Base-by-base conservation (phyloP, 1,139 yeast genomes). In the Geotrichum carabidarum region DNA sequence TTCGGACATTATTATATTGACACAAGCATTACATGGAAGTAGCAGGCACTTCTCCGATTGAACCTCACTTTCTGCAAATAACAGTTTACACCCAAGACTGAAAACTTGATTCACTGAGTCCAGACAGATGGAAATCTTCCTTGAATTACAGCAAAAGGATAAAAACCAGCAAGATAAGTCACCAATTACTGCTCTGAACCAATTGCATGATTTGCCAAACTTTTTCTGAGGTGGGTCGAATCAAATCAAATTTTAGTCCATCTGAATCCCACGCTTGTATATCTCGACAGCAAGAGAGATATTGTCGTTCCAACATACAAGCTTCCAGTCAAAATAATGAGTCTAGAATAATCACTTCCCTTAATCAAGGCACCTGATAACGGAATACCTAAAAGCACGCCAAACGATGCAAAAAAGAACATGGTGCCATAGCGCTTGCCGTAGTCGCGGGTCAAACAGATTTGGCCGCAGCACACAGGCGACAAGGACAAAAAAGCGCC, bases 401-500 rank as follows among this genome's bases (percentile, higher is more conserved):
- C 78, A 58, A 75, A 68, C 7, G 78, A 71, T 22, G 75, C 77
- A 52, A 75, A 64, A 51, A 75, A 74, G 60, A 76, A 77, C 57
- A 77, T 71, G 0, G 80, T 74, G 8, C 81, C 79, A 59, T 75
- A 78, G 40, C 78, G 62, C 53, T 72, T 72, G 1, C 82, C 83
- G 60, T 78, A 78, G 57, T 78, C 79, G 40, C 70, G 67, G 1
- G 80, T 77, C 27, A 70, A 68, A n/a, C 78, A 75, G 17, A 80
- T 75, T 43, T 76, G 78, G 1, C 80, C 77, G 32, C 78, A 71
- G 62, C 83, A 79, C 8, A 75, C 74, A 4, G 83, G 83, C 14
- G 79, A 68, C 49, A 79, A 57, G 6, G 80, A 71, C 52, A 79
- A 63, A 3, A 79, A 74, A 3, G 80, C 74, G 1, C 82, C 82